Evolutionary conservation across 1,139 yeast species (phyloP).

Genomic region (Ogataea hybrid): DNA sequence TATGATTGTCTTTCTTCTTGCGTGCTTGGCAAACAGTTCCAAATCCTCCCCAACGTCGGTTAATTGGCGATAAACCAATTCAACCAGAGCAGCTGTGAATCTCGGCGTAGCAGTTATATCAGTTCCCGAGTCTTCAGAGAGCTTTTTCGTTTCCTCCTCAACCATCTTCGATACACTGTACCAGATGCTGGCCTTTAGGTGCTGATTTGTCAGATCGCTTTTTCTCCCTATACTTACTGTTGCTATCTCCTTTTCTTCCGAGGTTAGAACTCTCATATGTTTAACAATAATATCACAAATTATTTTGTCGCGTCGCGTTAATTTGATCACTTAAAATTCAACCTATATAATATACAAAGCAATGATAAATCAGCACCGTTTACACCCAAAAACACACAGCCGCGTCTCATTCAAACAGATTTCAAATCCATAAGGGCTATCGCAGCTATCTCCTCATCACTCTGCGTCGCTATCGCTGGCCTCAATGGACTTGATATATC

Average conservation of each 20-base stretch:
- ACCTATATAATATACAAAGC: constrained; percentile 2
- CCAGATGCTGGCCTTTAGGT: constrained; percentile 59
- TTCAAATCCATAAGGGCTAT: constrained; percentile 61
- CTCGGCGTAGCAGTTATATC: constrained; percentile 47
- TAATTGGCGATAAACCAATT: constrained; percentile 58
- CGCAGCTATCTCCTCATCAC: constrained; percentile 52
- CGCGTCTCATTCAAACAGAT: constrained; percentile 28
- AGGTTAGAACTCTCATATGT: constrained; percentile 28
- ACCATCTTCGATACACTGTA: constrained; percentile 54
- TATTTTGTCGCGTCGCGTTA: constrained; percentile 7
- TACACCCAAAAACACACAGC: constrained; percentile 1
- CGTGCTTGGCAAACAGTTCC: constrained; percentile 65
- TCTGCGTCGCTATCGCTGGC: constrained; percentile 17
- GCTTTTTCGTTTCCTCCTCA: constrained; percentile 39
- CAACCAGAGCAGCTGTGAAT: constrained; percentile 60
- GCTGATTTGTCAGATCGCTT: constrained; percentile 27
- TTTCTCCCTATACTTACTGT: constrained; percentile 24
- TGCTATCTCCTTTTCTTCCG: constrained; percentile 31
- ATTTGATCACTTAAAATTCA: background rate
- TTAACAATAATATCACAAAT: background rate
- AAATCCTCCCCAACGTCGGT: constrained; percentile 55
- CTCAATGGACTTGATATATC: constrained; percentile 19
- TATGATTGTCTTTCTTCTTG: constrained; percentile 47
- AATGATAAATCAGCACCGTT: constrained; percentile 1
- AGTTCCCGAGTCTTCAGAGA: constrained; percentile 20